A percentile compares a stretch with the other conserved stretches of the same genome.
Evolutionary conservation across 2,329 filamentous ascomycete species (phyloP).

Genomic region (Claviceps arundinis): DNA sequence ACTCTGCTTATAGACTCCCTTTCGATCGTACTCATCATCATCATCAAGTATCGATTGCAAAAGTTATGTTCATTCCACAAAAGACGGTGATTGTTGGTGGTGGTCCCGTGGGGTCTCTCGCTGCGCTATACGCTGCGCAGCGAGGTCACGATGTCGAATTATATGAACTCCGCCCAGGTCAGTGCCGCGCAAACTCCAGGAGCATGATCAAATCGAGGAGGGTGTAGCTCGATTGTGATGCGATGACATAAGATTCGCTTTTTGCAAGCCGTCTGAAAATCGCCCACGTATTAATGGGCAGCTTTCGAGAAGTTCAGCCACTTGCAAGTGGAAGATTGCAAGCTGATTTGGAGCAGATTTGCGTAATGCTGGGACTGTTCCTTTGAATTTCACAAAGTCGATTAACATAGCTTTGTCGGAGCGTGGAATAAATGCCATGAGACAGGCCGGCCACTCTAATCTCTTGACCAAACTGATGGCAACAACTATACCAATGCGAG

Average conservation of each 20-base stretch:
- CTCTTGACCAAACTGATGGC: slow-evolving; percentile 63
- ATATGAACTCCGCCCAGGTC: slow-evolving; percentile 87
- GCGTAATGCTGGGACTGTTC: slow-evolving; percentile 65
- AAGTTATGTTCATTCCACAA: slow-evolving; percentile 18
- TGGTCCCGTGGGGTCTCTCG: slow-evolving; percentile 83
- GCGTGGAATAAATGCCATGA: slow-evolving; percentile 80
- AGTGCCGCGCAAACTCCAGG: slow-evolving; percentile 17
- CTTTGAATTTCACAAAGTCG: slow-evolving; percentile 94
- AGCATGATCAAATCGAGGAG: background rate
- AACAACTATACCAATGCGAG: slow-evolving; percentile 82
- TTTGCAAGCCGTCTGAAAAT: background rate
- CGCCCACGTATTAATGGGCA: background rate
- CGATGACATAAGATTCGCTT: background rate
- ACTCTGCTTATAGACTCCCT: background rate
- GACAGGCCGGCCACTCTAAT: slow-evolving; percentile 49
- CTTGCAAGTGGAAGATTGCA: background rate
- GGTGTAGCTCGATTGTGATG: background rate
- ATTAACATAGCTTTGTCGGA: slow-evolving; percentile 95
- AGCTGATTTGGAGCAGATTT: slow-evolving; percentile 49
- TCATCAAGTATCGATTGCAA: background rate
- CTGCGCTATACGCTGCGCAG: slow-evolving; percentile 81
- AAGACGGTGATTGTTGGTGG: slow-evolving; percentile 81
- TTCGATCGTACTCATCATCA: background rate
- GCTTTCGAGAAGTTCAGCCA: background rate
- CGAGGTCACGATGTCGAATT: slow-evolving; percentile 83